Conservation (phyloP, 306 rosid genomes). For the Cyamopsis tetragonoloba region DNA sequence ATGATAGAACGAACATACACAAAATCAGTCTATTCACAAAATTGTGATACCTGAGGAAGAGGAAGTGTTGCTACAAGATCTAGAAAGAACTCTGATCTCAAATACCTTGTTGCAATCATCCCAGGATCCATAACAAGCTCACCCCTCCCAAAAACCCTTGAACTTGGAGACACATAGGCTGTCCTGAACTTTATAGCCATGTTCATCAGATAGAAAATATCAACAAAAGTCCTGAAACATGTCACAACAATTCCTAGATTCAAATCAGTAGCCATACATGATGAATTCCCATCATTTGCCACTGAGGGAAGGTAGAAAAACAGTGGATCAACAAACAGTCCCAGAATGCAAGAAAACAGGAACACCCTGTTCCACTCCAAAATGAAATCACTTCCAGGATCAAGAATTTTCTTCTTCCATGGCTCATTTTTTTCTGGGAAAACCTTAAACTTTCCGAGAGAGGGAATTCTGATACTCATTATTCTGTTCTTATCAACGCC, state of each 20-base stretch:
- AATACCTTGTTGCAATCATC: conserved; percentile 57
- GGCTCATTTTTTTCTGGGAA: conserved; percentile 46
- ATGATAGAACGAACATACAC: too few species aligned
- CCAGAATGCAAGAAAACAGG: conserved; percentile 58
- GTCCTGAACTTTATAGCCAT: conserved; percentile 73
- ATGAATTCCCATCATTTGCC: conserved; percentile 32
- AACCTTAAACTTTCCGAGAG: conserved; percentile 47
- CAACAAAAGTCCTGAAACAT: conserved; percentile 76
- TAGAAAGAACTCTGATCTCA: conserved; percentile 67
- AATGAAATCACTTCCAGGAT: conserved; percentile 75
- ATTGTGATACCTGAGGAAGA: conserved; percentile 80
- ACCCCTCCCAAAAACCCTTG: conserved; percentile 89
- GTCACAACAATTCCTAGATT: conserved; percentile 67
- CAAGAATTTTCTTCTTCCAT: conserved; percentile 55
- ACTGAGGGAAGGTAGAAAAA: conserved; percentile 81
- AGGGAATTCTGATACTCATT: conserved; percentile 19
- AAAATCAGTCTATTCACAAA: background rate
- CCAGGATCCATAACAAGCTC: conserved; percentile 78
- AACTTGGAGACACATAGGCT: conserved; percentile 73
- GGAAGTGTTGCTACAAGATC: conserved; percentile 81
- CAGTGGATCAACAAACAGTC: conserved; percentile 81
- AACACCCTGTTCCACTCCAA: conserved; percentile 78
- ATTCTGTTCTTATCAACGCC: conserved; percentile 31
- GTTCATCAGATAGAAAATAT: conserved; percentile 65
- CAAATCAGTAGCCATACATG: conserved; percentile 73